These are phyloP conservation scores for Cordyceps cateniannulata DNA, from an alignment of 2,329 filamentous ascomycete genomes.

Conservation along the genomic window DNA sequence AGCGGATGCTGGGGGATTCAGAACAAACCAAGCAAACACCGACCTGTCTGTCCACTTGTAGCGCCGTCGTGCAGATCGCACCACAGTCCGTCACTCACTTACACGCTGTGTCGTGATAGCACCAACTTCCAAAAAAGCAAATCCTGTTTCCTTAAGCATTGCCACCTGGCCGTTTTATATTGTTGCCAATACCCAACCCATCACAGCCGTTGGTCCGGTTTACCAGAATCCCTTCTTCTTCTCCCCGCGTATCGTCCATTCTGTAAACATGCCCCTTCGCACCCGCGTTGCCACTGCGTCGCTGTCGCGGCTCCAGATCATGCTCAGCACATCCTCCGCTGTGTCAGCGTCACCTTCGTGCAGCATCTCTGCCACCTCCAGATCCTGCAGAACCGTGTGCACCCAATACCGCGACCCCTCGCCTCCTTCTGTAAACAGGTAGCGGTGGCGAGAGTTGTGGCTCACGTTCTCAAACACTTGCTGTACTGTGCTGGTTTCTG, in stretches of 20 bases:
- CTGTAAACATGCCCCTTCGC: slow-evolving; percentile 2
- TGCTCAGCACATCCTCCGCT: not conserved
- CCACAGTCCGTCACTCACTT: too few relatives aligned
- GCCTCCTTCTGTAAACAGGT: slow-evolving; percentile 1
- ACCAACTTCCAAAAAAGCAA: too few relatives aligned
- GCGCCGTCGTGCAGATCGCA: too few relatives aligned
- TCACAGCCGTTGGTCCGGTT: not conserved
- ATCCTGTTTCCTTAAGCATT: too few relatives aligned
- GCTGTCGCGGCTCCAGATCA: not conserved
- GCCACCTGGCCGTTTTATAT: too few relatives aligned
- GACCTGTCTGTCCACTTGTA: too few relatives aligned
- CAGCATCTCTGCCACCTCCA: not conserved
- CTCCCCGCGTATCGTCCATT: not conserved
- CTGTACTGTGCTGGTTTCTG: not conserved
- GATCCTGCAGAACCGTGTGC: not conserved
- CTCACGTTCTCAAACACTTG: not conserved
- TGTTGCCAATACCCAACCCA: not conserved
- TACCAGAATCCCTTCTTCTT: not conserved
- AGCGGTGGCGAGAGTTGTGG: slow-evolving; percentile 3
- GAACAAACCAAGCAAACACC: not conserved
- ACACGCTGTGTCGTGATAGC: too few relatives aligned
- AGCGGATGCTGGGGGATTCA: too few relatives aligned
- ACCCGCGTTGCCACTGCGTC: not conserved
- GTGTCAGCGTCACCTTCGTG: not conserved
- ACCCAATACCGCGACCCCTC: slow-evolving; percentile 9